These are phyloP conservation scores for Colletotrichum orbiculare DNA, from an alignment of 2,329 filamentous ascomycete genomes.

Conservation along the genomic window DNA sequence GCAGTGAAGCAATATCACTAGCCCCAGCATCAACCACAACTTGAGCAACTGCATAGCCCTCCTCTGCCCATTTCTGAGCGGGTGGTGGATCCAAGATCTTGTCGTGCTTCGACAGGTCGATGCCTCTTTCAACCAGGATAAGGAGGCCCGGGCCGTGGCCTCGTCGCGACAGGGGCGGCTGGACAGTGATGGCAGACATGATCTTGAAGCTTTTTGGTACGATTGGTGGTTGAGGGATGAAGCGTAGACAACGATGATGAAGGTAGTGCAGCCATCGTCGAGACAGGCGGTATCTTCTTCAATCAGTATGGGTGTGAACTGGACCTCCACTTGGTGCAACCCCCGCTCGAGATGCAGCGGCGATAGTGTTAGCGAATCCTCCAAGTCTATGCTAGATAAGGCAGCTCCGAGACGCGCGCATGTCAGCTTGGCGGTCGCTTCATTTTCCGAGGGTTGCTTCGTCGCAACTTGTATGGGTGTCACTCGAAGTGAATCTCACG, in stretches of 20 bases:
- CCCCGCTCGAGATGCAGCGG: conserved; percentile 29
- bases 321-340: conserved; percentile 24
- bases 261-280: not conserved
- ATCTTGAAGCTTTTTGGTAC: not conserved
- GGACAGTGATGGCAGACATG: conserved; percentile 33
- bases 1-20: not conserved
- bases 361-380: not conserved
- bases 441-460: too few relatives aligned
- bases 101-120: conserved; percentile 29
- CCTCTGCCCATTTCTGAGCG: conserved; percentile 77
- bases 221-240: not conserved
- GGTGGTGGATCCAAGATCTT: conserved; percentile 53
- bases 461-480: too few relatives aligned
- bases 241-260: not conserved
- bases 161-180: conserved; percentile 44
- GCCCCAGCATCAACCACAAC: conserved; percentile 44
- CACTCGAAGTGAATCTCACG: too few relatives aligned
- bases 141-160: conserved; percentile 49
- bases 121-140: conserved; percentile 38
- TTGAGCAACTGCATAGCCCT: conserved; percentile 72
- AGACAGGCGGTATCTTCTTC: not conserved
- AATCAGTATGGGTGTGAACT: conserved; percentile 3
- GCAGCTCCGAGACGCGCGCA: conserved; percentile 13
- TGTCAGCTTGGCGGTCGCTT: too few relatives aligned
- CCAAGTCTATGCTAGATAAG: conserved; percentile 28